Conservation (phyloP, 805 yeast species). For the Barnettozyma sucrosica region DNA sequence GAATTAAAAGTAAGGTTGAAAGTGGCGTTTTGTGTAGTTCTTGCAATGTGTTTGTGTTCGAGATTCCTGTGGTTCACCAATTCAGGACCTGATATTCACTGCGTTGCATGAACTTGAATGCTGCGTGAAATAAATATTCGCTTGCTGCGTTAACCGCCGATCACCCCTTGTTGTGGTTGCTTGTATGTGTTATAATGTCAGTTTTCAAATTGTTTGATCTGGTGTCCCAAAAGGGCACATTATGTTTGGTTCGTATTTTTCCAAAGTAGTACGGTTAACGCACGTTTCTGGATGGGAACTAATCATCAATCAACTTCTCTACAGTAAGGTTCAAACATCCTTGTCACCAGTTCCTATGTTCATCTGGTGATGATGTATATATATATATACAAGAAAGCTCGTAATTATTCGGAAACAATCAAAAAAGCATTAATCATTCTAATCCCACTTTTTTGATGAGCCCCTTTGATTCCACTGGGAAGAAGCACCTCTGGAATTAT, state of each 20-base stretch:
- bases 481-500: background rate
- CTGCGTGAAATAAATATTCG: too few relatives aligned
- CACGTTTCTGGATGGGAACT: background rate
- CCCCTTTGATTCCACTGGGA: conserved; percentile 1
- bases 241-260: background rate
- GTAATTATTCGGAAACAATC: background rate
- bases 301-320: background rate
- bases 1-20: background rate
- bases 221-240: background rate
- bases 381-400: background rate
- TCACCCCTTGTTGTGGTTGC: background rate
- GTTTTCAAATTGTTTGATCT: background rate
- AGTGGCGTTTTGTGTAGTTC: background rate
- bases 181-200: background rate
- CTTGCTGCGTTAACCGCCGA: background rate
- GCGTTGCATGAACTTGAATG: too few relatives aligned
- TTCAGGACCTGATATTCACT: background rate
- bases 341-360: background rate
- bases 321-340: background rate
- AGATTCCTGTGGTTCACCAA: background rate
- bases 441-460: background rate
- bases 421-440: background rate
- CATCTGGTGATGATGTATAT: background rate
- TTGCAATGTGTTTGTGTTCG: background rate
- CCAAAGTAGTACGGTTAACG: background rate